phyloP scores from a whole-genome alignment of 2,329 filamentous ascomycete genomes.

The Alternaria sp. region DNA sequence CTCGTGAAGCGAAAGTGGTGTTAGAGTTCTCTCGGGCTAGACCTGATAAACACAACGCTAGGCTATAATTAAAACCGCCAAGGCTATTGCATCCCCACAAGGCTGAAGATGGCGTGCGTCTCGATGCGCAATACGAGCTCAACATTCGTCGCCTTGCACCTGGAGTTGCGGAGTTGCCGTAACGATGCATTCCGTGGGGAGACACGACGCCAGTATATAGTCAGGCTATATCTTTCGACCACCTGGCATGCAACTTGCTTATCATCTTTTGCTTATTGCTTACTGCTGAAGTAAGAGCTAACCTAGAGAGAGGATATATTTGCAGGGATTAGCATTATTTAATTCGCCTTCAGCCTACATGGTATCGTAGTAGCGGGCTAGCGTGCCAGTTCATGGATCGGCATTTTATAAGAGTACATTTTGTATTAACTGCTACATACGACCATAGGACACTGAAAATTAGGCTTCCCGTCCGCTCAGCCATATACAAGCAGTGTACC shows the following conservation, averaged over 20 bases:
- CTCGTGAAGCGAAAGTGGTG: conserved; percentile 10
- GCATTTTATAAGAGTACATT: accelerated
- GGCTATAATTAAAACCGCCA: neutral
- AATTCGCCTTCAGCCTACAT: accelerated
- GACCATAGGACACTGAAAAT: too few relatives aligned
- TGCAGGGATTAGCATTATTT: too few relatives aligned
- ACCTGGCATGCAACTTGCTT: too few relatives aligned
- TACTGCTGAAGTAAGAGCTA: too few relatives aligned
- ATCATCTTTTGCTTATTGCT: too few relatives aligned
- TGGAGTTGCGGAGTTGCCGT: neutral
- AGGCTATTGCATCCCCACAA: conserved; percentile 3
- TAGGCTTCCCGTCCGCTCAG: too few relatives aligned
- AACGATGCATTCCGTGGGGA: neutral
- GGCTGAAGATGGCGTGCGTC: conserved; percentile 7
- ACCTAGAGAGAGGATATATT: too few relatives aligned
- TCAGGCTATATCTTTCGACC: too few relatives aligned
- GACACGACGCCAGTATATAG: neutral
- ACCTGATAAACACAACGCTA: neutral
- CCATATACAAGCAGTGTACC: too few relatives aligned
- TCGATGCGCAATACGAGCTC: conserved; percentile 7
- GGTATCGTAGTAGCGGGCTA: too few relatives aligned
- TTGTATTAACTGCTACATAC: too few relatives aligned
- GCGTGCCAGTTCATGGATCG: too few relatives aligned
- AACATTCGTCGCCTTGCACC: conserved; percentile 1
- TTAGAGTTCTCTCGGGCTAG: conserved; percentile 6